Base-by-base conservation (phyloP, 495 filamentous ascomycete species). In the Tuber melanosporum region DNA sequence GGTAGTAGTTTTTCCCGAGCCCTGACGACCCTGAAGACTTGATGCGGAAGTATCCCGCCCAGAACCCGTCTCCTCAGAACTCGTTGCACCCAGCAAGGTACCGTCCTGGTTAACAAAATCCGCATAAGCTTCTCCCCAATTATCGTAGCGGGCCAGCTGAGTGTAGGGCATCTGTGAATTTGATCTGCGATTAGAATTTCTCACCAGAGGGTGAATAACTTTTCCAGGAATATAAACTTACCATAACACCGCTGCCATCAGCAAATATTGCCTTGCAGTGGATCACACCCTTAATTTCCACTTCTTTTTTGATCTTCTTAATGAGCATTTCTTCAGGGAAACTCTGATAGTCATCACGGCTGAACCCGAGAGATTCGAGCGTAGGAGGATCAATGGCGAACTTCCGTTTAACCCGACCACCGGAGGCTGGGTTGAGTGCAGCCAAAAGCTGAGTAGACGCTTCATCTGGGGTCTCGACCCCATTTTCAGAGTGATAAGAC, bases 321-420 rank as follows among this genome's bases (percentile, higher is more conserved):
- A 72, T 72, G 15, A 43, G 36, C 3, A 39, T 49, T 49, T 77
- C 74, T 26, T 73, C 71, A 2, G 74, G 71, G 43, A 81, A 76
- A 45, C 42, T 42, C 52, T 79, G 47, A 32, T 82, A 82, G n/a
- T 82, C 80, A 32, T 69, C n/a, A 20, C 49, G 72, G 36, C 43
- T 43, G 5, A 41, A 43, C 43, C 77, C 77, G 14, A 82, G 81
- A 19, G 70, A 45, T 26, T 32, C 20, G 5, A 82, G 77, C 36
- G 73, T 75, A 2, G 80, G 80, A 26, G 75, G 7, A 39, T 39
- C 14, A 26, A 81, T 74, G 70, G 26, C 14, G 57, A 66, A 66
- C 26, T 66, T 36, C 57, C 14, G 57, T 36, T 66, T 36, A 36
- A 66, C 26, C 32, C 26, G 57, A 66, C 15, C 57, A 19, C 5